Percentiles rank a stretch among this genome's conserved stretches.
Conservation (phyloP, 73 alveolate genomes). For the Blepharisma stoltei region DNA sequence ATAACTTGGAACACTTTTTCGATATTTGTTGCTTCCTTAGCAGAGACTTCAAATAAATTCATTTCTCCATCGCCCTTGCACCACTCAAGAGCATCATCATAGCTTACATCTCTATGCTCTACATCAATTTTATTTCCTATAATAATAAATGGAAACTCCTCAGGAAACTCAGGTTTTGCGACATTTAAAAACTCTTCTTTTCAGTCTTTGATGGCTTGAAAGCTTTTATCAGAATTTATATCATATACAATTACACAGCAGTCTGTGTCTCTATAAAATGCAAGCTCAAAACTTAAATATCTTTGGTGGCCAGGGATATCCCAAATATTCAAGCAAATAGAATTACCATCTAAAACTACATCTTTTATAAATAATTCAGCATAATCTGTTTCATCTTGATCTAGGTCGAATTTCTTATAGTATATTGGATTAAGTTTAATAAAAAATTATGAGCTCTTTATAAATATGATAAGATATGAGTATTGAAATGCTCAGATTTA, state of each 20-base stretch:
- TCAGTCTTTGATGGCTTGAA: not conserved
- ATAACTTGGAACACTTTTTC: too few species aligned
- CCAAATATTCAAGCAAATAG: too few species aligned
- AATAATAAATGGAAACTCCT: not conserved
- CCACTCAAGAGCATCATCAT: not conserved
- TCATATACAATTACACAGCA: conserved; percentile 1
- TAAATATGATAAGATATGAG: too few species aligned
- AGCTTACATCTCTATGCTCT: not conserved
- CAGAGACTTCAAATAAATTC: not conserved
- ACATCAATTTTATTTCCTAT: not conserved
- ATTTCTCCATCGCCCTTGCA: not conserved
- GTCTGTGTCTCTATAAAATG: not conserved
- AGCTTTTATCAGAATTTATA: not conserved
- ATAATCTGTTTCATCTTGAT: too few species aligned
- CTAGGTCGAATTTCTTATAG: too few species aligned
- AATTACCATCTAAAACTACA: too few species aligned
- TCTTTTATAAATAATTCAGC: too few species aligned
- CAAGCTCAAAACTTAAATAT: too few species aligned
- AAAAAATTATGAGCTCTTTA: too few species aligned
- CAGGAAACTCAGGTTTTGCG: not conserved
- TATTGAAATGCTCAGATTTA: too few species aligned
- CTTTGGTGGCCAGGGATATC: too few species aligned
- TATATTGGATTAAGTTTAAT: too few species aligned
- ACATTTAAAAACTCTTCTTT: not conserved
- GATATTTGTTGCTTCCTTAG: not conserved